These are phyloP conservation scores for Colletotrichum liaoningense DNA, from an alignment of 2,329 filamentous ascomycete species.

Conservation along the genomic window DNA sequence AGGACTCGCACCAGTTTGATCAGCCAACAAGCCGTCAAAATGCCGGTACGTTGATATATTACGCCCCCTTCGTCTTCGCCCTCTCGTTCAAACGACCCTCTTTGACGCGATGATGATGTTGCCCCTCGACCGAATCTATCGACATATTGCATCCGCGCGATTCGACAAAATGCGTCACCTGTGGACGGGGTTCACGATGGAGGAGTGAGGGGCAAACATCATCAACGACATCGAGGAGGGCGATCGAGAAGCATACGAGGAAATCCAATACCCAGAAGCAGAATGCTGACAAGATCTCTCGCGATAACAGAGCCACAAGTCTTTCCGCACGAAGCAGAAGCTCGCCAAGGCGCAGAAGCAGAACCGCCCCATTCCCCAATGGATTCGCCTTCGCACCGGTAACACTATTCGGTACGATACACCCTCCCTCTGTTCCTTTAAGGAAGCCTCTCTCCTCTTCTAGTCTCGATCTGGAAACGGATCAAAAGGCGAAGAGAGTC, in stretches of 20 bases:
- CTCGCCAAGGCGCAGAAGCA: slow-evolving; percentile 99
- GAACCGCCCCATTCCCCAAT: slow-evolving; percentile 99
- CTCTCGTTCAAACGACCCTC: slow-evolving; percentile 2
- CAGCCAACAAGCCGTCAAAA: slow-evolving; percentile 52
- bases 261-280: neutral
- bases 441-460: neutral
- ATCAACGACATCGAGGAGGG: neutral
- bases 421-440: neutral
- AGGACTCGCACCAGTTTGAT: slow-evolving; percentile 49
- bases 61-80: neutral
- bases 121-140: neutral
- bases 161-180: neutral
- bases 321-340: slow-evolving; percentile 99
- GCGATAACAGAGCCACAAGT: slow-evolving; percentile 90
- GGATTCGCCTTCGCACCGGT: slow-evolving; percentile 97
- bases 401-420: slow-evolving; percentile 97
- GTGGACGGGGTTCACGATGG: neutral
- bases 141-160: neutral
- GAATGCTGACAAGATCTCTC: slow-evolving; percentile 18
- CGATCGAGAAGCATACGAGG: neutral
- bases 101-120: slow-evolving; percentile 25
- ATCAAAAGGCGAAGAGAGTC: neutral
- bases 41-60: slow-evolving; percentile 48
- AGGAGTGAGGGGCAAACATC: slow-evolving; percentile 30
- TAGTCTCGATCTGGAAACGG: neutral